Evolutionary conservation across 306 rosid species (phyloP).

Genomic region (Corylus americana): DNA sequence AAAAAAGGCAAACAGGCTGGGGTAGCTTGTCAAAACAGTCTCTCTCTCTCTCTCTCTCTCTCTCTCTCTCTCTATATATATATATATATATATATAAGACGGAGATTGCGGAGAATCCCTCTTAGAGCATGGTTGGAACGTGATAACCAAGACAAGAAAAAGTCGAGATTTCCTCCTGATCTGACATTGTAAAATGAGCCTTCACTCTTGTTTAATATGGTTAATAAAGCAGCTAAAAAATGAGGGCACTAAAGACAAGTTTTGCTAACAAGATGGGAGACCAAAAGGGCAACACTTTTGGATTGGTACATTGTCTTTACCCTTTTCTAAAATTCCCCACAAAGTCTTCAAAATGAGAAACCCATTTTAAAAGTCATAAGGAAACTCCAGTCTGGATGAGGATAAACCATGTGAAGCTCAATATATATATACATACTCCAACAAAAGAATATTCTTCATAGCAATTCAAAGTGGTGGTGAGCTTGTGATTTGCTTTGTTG

Average conservation of each 20-base stretch:
- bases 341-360: constrained; percentile 36
- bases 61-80: no score
- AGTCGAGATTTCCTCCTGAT: constrained; percentile 39
- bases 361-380: constrained; percentile 19
- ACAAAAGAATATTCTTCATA: constrained; percentile 44
- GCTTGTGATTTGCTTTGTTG: constrained; percentile 2
- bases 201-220: constrained; percentile 28
- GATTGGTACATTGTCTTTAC: constrained; percentile 19
- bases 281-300: constrained; percentile 64
- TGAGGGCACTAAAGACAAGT: constrained; percentile 64
- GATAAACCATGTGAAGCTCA: constrained; percentile 74
- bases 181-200: constrained; percentile 87
- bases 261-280: constrained; percentile 68
- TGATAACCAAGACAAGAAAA: constrained; percentile 21
- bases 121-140: constrained; percentile 31
- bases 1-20: no score
- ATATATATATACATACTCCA: constrained; percentile 27
- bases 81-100: neutral
- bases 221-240: constrained; percentile 39
- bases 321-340: constrained; percentile 10
- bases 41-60: no score
- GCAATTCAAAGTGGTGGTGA: neutral
- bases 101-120: neutral
- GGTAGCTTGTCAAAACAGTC: no score
- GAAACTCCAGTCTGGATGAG: constrained; percentile 33